Percentiles rank a stretch among this genome's conserved stretches.
Conservation (phyloP, 768 basidiomycete species). For the Paxillus involutus region DNA sequence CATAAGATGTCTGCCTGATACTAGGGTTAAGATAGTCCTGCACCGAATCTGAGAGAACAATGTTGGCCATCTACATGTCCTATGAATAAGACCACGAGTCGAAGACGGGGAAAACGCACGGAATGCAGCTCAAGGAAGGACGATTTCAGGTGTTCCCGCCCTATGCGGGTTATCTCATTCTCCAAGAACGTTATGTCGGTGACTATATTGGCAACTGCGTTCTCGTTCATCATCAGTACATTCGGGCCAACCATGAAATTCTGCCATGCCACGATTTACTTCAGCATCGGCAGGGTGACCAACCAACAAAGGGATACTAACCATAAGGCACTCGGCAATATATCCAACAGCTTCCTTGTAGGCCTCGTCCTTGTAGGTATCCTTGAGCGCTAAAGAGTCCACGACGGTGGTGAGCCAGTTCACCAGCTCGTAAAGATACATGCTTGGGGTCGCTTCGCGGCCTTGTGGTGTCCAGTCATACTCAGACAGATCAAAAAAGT, state of each 20-base stretch:
- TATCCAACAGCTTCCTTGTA: constrained; percentile 88
- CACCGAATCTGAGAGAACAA: constrained; percentile 71
- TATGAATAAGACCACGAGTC: neutral
- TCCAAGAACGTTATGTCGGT: constrained; percentile 89
- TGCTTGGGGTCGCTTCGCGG: constrained; percentile 79
- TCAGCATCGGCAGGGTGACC: constrained; percentile 1
- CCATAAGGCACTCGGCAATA: constrained; percentile 87
- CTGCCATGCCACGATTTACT: constrained; percentile 36
- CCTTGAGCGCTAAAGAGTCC: constrained; percentile 83
- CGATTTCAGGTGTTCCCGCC: constrained; percentile 63
- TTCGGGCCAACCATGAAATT: constrained; percentile 77
- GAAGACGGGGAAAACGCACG: constrained; percentile 43
- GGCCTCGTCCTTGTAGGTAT: constrained; percentile 83
- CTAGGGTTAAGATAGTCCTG: constrained; percentile 77
- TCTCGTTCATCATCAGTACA: constrained; percentile 81
- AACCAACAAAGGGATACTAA: constrained; percentile 35
- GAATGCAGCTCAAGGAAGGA: constrained; percentile 80
- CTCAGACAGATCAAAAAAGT: constrained; percentile 93
- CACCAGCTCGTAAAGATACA: constrained; percentile 92
- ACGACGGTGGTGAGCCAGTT: constrained; percentile 97
- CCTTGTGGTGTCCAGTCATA: constrained; percentile 87
- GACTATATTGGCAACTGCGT: constrained; percentile 81
- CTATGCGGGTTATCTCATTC: constrained; percentile 77
- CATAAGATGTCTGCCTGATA: constrained; percentile 65
- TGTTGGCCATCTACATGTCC: constrained; percentile 57